Percentiles rank a stretch among this genome's conserved stretches.
Conservation (phyloP, 805 yeast species). For the Yarrowia alimentaria region DNA sequence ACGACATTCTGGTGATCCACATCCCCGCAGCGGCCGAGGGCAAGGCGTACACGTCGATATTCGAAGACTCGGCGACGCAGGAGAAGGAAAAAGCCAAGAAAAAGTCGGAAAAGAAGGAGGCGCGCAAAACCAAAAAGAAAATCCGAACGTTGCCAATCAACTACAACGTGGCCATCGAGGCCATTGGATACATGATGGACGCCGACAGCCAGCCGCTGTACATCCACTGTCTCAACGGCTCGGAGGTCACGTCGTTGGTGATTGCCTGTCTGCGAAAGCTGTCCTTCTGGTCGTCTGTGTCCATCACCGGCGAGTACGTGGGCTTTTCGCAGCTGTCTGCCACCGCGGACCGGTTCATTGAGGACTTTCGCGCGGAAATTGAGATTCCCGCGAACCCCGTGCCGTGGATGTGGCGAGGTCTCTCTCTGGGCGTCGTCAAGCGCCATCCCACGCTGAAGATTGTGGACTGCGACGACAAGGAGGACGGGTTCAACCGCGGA, state of each 20-base stretch:
- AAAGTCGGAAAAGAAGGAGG: slow-evolving; percentile 44
- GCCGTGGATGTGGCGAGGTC: slow-evolving; percentile 66
- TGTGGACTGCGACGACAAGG: slow-evolving; percentile 22
- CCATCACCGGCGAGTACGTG: slow-evolving; percentile 82
- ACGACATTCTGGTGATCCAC: slow-evolving; percentile 65
- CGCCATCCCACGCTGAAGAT: slow-evolving; percentile 50
- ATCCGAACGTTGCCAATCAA: slow-evolving; percentile 81
- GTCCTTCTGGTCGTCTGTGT: slow-evolving; percentile 83
- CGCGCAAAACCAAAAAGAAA: slow-evolving; percentile 59
- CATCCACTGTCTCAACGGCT: slow-evolving; percentile 86
- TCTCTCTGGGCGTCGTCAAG: slow-evolving; percentile 54
- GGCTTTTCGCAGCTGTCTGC: slow-evolving; percentile 74
- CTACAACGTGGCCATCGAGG: slow-evolving; percentile 56
- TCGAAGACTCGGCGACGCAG: slow-evolving; percentile 8
- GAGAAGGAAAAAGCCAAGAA: slow-evolving; percentile 41
- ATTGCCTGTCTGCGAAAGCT: slow-evolving; percentile 83
- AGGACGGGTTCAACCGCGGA: slow-evolving; percentile 1
- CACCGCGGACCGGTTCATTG: slow-evolving; percentile 81
- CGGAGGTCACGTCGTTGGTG: slow-evolving; percentile 77
- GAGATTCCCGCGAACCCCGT: slow-evolving; percentile 53
- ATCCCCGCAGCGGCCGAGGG: slow-evolving; percentile 38
- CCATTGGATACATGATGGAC: slow-evolving; percentile 60
- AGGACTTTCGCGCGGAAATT: slow-evolving; percentile 67
- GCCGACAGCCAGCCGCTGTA: slow-evolving; percentile 65
- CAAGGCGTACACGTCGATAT: slow-evolving; percentile 21